Evolutionary conservation across 2,329 filamentous ascomycete genomes (phyloP).

Genomic region (Penicillium sp.): DNA sequence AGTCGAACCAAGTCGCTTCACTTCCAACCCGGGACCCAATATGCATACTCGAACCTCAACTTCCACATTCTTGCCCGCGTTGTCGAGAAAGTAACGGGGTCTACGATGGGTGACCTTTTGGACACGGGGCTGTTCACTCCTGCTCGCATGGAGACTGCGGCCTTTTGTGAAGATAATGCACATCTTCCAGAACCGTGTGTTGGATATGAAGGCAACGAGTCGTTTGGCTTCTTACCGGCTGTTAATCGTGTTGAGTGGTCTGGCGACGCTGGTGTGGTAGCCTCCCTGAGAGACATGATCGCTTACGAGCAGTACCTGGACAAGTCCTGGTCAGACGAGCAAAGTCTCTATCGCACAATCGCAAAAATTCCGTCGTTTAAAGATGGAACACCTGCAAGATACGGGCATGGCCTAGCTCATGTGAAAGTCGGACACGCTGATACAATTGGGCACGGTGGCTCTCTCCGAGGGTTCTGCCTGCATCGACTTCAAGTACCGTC

Average conservation of each 20-base stretch:
- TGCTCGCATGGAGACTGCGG: not conserved
- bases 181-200: not conserved
- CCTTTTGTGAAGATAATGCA: not conserved
- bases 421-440: not conserved
- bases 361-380: not conserved
- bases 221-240: not conserved
- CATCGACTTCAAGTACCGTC: not conserved
- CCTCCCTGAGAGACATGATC: not conserved
- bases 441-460: not conserved
- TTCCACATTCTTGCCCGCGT: not conserved
- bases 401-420: not conserved
- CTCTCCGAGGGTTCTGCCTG: not conserved
- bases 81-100: not conserved
- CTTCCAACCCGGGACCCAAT: not conserved
- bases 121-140: not conserved
- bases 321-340: not conserved
- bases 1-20: slow-evolving; percentile 1
- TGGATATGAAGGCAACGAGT: not conserved
- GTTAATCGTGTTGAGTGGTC: not conserved
- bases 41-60: not conserved
- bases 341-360: not conserved
- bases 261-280: not conserved
- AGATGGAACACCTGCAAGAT: not conserved
- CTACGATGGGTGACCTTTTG: not conserved
- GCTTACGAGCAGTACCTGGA: not conserved